Conservation (phyloP, 768 basidiomycete genomes). For the Mycena alexandri region DNA sequence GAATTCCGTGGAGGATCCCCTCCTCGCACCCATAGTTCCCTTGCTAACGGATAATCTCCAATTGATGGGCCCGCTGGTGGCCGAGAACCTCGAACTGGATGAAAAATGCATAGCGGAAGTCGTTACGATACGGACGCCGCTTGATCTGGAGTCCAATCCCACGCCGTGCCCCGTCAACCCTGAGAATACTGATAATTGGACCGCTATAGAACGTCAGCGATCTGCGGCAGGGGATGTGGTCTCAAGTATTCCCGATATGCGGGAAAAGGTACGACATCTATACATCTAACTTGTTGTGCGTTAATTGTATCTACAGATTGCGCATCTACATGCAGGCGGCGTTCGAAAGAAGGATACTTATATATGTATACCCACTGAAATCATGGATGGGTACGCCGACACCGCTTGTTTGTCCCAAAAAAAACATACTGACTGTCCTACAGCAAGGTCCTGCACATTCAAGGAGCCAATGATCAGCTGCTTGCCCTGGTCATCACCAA, state of each 20-base stretch:
- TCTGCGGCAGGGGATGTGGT: background rate
- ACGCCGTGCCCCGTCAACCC: slow-evolving; percentile 11
- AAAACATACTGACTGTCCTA: background rate
- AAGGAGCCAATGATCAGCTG: background rate
- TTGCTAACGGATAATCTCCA: background rate
- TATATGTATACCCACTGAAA: too few relatives aligned
- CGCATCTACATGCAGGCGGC: background rate
- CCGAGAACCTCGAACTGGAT: background rate
- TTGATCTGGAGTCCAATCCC: background rate
- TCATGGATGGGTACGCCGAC: slow-evolving; percentile 13
- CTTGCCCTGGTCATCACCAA: slow-evolving; percentile 5
- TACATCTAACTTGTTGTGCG: too few relatives aligned
- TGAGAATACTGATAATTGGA: background rate
- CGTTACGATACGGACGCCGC: background rate
- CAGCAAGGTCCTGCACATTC: slow-evolving; percentile 2
- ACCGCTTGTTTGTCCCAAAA: background rate
- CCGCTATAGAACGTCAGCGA: too few relatives aligned
- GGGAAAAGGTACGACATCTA: background rate
- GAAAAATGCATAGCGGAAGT: slow-evolving; percentile 4
- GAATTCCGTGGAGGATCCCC: background rate
- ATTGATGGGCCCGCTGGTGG: background rate
- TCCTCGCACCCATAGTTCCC: background rate
- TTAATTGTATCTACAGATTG: background rate
- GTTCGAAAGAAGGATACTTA: background rate
- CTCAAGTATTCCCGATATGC: background rate